Base-by-base conservation (phyloP, 2,329 filamentous ascomycete species). In the Tolypocladium ovalisporum region DNA sequence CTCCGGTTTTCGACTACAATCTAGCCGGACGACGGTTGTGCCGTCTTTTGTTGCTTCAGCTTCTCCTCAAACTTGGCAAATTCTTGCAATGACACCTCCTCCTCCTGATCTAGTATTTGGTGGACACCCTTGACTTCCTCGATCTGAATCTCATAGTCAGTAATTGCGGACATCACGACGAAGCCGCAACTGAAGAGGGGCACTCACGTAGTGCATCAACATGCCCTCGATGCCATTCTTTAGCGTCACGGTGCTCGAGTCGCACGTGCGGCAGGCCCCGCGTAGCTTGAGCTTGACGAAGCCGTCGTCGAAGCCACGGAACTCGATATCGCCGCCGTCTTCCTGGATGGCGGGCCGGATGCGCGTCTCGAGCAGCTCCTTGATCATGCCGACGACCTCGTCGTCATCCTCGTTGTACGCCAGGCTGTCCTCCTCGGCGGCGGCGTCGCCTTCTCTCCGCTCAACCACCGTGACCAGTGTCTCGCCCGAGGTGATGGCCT, bases 181-280 rank as follows among this genome's bases (percentile, higher is more conserved):
- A n/a, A 44, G 37, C 6, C 19, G 34, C n/a, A 27, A 36, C 34
- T 54, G 49, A 52, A 32, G 55, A 36, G 7, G 55, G 56, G 32
- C 27, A 84, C 87, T 82, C 73, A 91, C 88, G 72, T 94, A 94
- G 72, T 93, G 90, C 90, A 96, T 97, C 70, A 97, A 73, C 94
- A 99, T 97, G 63, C 89, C 90, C 79, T 99, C 94, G 64, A 99
- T 99, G 8, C 94, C 94, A 70, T 95, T 97, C 79, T 96, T 96
- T 63, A 99, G 74, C 35, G 94, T 99, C 39, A 97, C 92, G 0
- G 94, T 97, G 71, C 92, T 97, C 52, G 90, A 96, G 72, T 97
- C 94, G 71, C 94, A 99, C 24, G 93, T 97, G 63, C 94, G 81
- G 73, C 94, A 99, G 24, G 94, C 94, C 19, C 94, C 94, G 54